Conservation (phyloP, 345 rosid species). For the Adansonia digitata region DNA sequence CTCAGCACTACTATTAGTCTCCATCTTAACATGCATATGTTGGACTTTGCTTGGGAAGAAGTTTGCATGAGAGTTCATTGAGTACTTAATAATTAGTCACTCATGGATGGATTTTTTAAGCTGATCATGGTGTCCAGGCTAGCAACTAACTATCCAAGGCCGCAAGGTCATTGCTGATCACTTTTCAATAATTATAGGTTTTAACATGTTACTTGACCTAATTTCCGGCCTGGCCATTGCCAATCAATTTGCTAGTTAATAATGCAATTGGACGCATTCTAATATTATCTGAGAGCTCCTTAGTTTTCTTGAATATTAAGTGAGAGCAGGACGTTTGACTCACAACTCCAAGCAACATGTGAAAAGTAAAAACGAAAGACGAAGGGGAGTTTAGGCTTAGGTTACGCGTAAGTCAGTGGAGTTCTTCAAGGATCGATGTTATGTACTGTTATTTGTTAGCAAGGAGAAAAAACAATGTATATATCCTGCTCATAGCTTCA, state of each 20-base stretch:
- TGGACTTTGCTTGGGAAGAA: slow-evolving; percentile 14
- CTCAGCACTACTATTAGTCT: no score
- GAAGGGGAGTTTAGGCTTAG: no score
- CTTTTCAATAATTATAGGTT: neutral
- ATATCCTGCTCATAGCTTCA: no score
- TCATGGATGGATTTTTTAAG: neutral
- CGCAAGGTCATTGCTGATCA: slow-evolving; percentile 11
- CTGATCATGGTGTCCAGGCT: slow-evolving; percentile 5
- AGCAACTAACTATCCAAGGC: slow-evolving; percentile 19
- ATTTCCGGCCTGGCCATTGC: neutral
- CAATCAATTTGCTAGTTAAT: neutral
- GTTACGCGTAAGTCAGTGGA: no score
- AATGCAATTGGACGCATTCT: neutral
- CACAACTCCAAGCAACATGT: neutral
- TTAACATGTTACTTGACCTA: neutral
- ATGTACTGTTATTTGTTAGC: neutral
- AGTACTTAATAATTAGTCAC: slow-evolving; percentile 1
- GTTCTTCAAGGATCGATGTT: no score
- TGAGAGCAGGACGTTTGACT: neutral
- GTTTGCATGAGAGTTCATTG: slow-evolving; percentile 5
- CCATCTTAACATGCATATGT: no score
- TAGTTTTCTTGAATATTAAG: neutral
- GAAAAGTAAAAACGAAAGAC: neutral
- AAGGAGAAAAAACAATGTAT: no score
- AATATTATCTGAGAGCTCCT: neutral